A percentile compares a stretch with the other conserved stretches of the same genome.
These are phyloP conservation scores for Leccinum variicolor DNA, from an alignment of 768 basidiomycete species.

Conservation along the genomic window DNA sequence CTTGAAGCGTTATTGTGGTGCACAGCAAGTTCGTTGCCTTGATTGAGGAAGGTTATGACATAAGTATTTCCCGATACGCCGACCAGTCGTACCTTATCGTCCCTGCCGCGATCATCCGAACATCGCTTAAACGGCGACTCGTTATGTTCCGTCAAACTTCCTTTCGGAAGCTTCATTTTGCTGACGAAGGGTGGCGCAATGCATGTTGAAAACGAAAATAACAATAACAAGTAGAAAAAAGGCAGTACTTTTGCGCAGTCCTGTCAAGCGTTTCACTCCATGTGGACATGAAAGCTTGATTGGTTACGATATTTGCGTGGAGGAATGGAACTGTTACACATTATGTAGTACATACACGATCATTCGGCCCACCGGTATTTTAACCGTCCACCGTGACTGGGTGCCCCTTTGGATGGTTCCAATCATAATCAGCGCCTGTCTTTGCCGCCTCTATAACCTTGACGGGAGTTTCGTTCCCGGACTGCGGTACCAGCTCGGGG, in stretches of 20 bases:
- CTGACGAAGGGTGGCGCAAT: slow-evolving; percentile 7
- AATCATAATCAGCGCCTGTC: slow-evolving; percentile 8
- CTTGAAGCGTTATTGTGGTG: not conserved
- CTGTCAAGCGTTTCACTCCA: not conserved
- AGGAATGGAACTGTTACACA: not conserved
- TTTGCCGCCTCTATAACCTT: slow-evolving; percentile 13
- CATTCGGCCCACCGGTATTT: slow-evolving; percentile 7
- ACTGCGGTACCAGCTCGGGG: slow-evolving; percentile 21
- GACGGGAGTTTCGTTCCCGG: not conserved
- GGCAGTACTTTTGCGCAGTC: slow-evolving; percentile 18
- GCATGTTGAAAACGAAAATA: not conserved
- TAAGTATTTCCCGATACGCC: slow-evolving; percentile 24
- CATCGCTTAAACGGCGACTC: slow-evolving; percentile 20
- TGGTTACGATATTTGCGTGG: not conserved
- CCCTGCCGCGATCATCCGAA: slow-evolving; percentile 24
- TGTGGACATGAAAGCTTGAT: slow-evolving; percentile 1
- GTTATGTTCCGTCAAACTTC: slow-evolving; percentile 22
- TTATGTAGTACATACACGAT: not conserved
- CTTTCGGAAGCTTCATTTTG: slow-evolving; percentile 10
- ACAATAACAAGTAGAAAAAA: slow-evolving; percentile 22
- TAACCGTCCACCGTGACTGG: not conserved
- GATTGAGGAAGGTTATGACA: slow-evolving; percentile 8
- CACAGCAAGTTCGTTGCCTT: slow-evolving; percentile 13
- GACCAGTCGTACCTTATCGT: slow-evolving; percentile 10
- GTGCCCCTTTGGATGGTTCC: slow-evolving; percentile 16